Base-by-base conservation (phyloP, 805 yeast species). In the Metschnikowia matae region DNA sequence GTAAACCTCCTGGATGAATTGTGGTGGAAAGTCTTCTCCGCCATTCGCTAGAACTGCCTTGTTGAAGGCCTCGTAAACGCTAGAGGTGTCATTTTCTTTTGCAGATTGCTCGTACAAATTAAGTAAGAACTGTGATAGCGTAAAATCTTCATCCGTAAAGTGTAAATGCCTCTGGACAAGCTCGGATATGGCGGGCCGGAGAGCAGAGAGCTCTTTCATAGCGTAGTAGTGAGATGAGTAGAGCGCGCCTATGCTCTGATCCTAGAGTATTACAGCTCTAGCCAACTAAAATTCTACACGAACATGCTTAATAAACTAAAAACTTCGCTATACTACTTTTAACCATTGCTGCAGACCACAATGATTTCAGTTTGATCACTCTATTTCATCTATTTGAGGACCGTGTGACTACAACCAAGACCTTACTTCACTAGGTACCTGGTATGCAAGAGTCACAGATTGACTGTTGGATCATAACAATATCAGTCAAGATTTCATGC, bases 21-120 rank as follows among this genome's bases (percentile, higher is more conserved):
- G 62, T 10, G 39, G 49, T 1, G 77, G 75, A 47, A 73, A 73
- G 20, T 66, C 73, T 10, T 64, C 70, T 4, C 77, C 78, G 1
- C 78, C 77, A 54, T 72, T 72, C n/a, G 61, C 62, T 18, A 53
- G 48, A 15, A 73, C 55, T 7, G 61, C 51, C 32, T 45, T 43
- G 23, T 59, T 46, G 50, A 56, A 59, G 3, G 44, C 15, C 29
- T 36, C 41, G 20, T 40, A 46, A 14, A 33, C 41, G 26, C 53
- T 15, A 21, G 41, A 21, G 31, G 17, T 7, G 40, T 47, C 43
- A 50, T 52, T 14, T 46, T 48, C 34, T 40, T 31, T 46, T 15
- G 44, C 31, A 39, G 59, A 56, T 58, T 60, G 55, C 18, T 58
- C 54, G 52, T 63, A 66, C 32, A 70, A 49, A 41, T 57, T 60